Conservation (phyloP, 176 grass and related monocot genomes). For the Tillandsia leiboldiana region DNA sequence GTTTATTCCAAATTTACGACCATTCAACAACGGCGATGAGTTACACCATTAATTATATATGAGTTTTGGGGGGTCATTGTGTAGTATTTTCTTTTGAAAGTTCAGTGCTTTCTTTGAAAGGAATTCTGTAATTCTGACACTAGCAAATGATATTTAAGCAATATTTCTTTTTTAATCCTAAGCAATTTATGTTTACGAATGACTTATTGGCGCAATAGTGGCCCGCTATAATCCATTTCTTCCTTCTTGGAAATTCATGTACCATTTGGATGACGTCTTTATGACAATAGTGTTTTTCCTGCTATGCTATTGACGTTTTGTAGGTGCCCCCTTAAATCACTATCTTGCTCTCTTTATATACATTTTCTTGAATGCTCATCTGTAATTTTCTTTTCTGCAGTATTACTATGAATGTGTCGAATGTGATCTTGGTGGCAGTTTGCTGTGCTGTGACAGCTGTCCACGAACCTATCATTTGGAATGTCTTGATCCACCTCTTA, state of each 20-base stretch:
- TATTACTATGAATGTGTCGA: slow-evolving; percentile 88
- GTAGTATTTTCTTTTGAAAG: neutral
- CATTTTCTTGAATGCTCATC: neutral
- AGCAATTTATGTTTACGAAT: neutral
- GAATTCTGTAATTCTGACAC: neutral
- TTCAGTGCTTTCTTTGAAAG: neutral
- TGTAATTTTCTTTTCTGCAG: slow-evolving; percentile 49
- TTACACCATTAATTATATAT: too few relatives aligned
- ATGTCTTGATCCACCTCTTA: slow-evolving; percentile 83
- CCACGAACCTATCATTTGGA: slow-evolving; percentile 88
- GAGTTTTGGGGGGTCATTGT: neutral
- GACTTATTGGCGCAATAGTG: neutral
- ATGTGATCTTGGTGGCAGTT: slow-evolving; percentile 93
- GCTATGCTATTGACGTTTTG: neutral
- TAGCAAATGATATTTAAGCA: neutral
- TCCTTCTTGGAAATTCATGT: neutral
- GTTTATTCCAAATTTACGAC: too few relatives aligned
- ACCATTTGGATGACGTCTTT: neutral
- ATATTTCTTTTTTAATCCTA: neutral
- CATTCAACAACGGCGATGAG: too few relatives aligned
- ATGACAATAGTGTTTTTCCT: neutral
- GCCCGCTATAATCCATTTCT: neutral
- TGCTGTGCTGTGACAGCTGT: slow-evolving; percentile 90
- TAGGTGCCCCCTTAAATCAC: neutral
- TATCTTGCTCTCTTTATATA: neutral